Percentiles rank a stretch among this genome's conserved stretches.
phyloP scores from a whole-genome alignment of 2,329 filamentous ascomycete genomes.

The Metarhizium brunneum region DNA sequence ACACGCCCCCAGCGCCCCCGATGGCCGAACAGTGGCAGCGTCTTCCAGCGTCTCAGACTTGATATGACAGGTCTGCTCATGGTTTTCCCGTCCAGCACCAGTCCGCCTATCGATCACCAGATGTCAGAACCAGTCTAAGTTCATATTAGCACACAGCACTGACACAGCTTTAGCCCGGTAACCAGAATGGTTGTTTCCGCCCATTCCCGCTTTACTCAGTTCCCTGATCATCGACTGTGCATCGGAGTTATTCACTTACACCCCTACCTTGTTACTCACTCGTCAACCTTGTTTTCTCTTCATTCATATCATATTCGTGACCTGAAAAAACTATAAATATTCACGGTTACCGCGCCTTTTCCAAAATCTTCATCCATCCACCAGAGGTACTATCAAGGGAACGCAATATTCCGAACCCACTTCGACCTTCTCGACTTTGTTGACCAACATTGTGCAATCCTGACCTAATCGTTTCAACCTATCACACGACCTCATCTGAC shows the following conservation, averaged over 20 bases:
- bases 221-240: constrained; percentile 6
- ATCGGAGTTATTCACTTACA: constrained; percentile 3
- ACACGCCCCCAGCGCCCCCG: background rate
- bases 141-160: constrained; percentile 10
- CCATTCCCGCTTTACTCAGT: constrained; percentile 10
- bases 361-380: background rate
- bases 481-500: background rate
- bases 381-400: background rate
- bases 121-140: constrained; percentile 7
- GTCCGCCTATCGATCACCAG: constrained; percentile 16
- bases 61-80: constrained; percentile 28
- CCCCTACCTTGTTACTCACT: constrained; percentile 1
- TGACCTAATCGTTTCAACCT: background rate
- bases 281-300: background rate
- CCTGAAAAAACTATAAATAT: constrained; percentile 27
- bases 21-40: constrained; percentile 12
- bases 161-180: constrained; percentile 7
- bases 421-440: background rate
- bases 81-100: constrained; percentile 11
- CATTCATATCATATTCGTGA: background rate
- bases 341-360: constrained; percentile 17
- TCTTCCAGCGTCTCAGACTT: constrained; percentile 16
- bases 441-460: background rate
- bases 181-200: constrained; percentile 12
- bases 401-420: too few species aligned